These are phyloP conservation scores for Mortierella sp. DNA, from an alignment of 371 early-diverging fungal species.

Conservation along the genomic window DNA sequence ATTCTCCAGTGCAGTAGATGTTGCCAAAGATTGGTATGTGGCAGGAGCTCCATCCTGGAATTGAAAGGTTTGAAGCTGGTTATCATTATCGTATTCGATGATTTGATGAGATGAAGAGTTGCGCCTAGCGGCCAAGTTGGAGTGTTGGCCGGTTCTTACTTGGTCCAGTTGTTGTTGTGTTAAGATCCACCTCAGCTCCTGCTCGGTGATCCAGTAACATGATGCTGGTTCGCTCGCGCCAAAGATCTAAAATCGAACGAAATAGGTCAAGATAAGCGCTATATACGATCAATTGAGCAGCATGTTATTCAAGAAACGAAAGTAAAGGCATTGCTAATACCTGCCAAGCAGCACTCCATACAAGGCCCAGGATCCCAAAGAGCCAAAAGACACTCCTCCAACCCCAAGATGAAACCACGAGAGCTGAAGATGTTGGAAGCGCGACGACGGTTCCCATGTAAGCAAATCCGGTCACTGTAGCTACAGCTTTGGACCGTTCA, in stretches of 20 bases:
- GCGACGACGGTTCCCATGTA: slow-evolving; percentile 51
- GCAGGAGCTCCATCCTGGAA: background rate
- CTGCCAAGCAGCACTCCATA: slow-evolving; percentile 52
- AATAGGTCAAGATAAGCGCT: background rate
- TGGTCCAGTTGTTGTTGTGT: slow-evolving; percentile 26
- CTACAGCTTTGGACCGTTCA: slow-evolving; percentile 51
- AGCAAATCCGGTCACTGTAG: slow-evolving; percentile 38
- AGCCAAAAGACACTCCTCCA: slow-evolving; percentile 55
- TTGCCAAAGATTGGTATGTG: slow-evolving; percentile 7
- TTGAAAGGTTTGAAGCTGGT: slow-evolving; percentile 2
- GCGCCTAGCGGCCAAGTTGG: background rate
- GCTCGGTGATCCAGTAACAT: slow-evolving; percentile 28
- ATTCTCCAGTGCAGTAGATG: background rate
- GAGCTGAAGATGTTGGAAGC: slow-evolving; percentile 49
- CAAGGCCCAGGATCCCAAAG: slow-evolving; percentile 42
- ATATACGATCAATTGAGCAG: background rate
- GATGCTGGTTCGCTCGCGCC: slow-evolving; percentile 43
- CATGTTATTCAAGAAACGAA: too few species aligned
- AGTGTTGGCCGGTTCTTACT: background rate
- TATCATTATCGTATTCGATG: background rate
- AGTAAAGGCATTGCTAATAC: too few species aligned
- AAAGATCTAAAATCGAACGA: slow-evolving; percentile 20
- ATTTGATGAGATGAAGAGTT: background rate
- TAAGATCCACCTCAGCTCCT: slow-evolving; percentile 36
- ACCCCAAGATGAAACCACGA: slow-evolving; percentile 51